A percentile compares a stretch with the other conserved stretches of the same genome.
phyloP scores from a whole-genome alignment of 2,329 filamentous ascomycete species.

The Exserohilum turcica region DNA sequence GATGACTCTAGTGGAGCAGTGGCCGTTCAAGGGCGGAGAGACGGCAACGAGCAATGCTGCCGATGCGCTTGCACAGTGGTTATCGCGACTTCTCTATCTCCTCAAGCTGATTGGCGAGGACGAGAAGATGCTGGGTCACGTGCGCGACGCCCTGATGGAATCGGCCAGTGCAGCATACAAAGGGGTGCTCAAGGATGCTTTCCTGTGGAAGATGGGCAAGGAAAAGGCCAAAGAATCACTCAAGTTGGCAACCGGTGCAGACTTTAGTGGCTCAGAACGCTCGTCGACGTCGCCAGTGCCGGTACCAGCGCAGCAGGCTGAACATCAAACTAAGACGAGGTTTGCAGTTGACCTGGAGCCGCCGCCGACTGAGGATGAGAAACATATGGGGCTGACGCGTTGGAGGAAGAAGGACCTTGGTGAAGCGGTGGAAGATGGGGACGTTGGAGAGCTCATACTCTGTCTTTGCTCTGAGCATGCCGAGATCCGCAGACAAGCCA shows the following conservation, averaged over 20 bases:
- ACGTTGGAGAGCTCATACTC: slow-evolving; percentile 70
- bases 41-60: slow-evolving; percentile 30
- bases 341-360: slow-evolving; percentile 36
- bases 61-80: slow-evolving; percentile 43
- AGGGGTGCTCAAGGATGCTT: slow-evolving; percentile 41
- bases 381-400: slow-evolving; percentile 56
- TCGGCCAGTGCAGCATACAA: slow-evolving; percentile 37
- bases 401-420: slow-evolving; percentile 81
- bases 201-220: slow-evolving; percentile 47
- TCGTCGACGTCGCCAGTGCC: slow-evolving; percentile 37
- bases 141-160: slow-evolving; percentile 38
- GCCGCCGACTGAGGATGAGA: slow-evolving; percentile 50
- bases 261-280: slow-evolving; percentile 44
- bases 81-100: slow-evolving; percentile 43
- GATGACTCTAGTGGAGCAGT: slow-evolving; percentile 75
- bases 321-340: slow-evolving; percentile 15
- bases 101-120: slow-evolving; percentile 47
- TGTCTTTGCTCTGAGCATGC: slow-evolving; percentile 76
- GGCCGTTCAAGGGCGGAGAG: slow-evolving; percentile 63
- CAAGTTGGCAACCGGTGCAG: slow-evolving; percentile 41
- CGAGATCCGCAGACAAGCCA: slow-evolving; percentile 79
- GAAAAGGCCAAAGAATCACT: slow-evolving; percentile 44
- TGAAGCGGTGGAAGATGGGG: slow-evolving; percentile 77
- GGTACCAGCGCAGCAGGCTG: slow-evolving; percentile 19
- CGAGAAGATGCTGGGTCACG: slow-evolving; percentile 29